Evolutionary conservation across 2,329 filamentous ascomycete species (phyloP), one percentile per base, ranked within the genome.

Genomic region (Fusarium tanahbumbuense): DNA sequence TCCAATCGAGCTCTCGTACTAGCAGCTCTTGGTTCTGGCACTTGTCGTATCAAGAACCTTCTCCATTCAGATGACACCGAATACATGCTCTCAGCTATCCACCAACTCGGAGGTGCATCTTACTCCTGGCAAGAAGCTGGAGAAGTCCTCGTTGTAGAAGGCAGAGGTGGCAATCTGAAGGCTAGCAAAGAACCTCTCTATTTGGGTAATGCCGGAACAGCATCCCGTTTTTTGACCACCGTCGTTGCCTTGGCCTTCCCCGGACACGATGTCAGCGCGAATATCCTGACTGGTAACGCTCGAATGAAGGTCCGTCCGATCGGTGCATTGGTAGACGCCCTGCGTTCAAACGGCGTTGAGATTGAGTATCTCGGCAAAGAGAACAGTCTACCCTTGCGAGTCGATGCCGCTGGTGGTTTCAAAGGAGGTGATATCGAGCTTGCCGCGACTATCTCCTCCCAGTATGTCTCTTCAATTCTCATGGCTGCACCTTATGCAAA

Each of bases 401-500:
- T 99, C 53, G 88, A 91, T 67, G 94, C 96, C 47, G 92, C 92
- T 25, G 91, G 90, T 49, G 95, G 94, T 6, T 91, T 98, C 72
- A 88, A 89, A 48, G 95, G 94, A 58, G 96, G 96, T 40, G 86
- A 92, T 28, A 98, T 99, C 74, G 92, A 97, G 78, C 86, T 99
- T 60, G 93, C 94, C 13, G 96, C 96, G 1, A 98, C 96, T 44
- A 92, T 98, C 18, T 99, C 96, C 11, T 98, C 96, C n/a, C 96
- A 99, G 81, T 99, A 98, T 77, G 96, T 99, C 40, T 98, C 96
- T 0, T 98, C 95, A 3, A 90, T 99, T 69, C 85, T 99, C 54
- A 97, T 99, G 93, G 97, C 94, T 63, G 96, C 96, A 0, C 96
- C 96, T 0, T 99, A 98, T 77, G 96, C 96, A 47, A 98, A 97